phyloP scores from a whole-genome alignment of 768 basidiomycete species.

The Filobasidium floriforme region DNA sequence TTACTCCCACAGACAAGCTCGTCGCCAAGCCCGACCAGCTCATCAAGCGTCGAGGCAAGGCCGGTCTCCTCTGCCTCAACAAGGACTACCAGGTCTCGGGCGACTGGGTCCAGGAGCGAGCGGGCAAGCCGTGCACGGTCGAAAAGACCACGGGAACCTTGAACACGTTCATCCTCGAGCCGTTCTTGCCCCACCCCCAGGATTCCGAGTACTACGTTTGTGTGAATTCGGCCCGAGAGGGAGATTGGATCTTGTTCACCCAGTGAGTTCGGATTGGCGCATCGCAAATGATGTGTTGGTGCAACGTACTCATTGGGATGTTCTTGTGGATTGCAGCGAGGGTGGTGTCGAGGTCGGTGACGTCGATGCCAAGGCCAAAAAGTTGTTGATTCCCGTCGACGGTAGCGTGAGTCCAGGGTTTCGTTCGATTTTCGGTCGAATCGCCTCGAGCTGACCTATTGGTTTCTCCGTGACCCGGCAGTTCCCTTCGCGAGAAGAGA shows the following conservation, averaged over 20 bases:
- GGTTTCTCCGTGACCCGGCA: not conserved
- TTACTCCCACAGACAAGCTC: constrained; percentile 36
- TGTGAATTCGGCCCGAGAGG: constrained; percentile 89
- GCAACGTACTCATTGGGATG: not conserved
- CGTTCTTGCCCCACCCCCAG: constrained; percentile 92
- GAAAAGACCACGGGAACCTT: constrained; percentile 90
- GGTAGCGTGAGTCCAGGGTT: constrained; percentile 46
- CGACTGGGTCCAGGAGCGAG: constrained; percentile 75
- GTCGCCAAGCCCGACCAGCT: constrained; percentile 60
- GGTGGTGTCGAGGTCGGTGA: constrained; percentile 98
- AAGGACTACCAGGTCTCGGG: constrained; percentile 82
- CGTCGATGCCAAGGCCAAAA: constrained; percentile 93
- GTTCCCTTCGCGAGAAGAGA: constrained; percentile 74
- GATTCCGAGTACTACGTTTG: constrained; percentile 97
- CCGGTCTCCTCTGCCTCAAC: constrained; percentile 88
- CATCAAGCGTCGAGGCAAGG: constrained; percentile 99
- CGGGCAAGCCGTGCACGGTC: constrained; percentile 90
- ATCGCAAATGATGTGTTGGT: too few species aligned
- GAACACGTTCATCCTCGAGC: constrained; percentile 96
- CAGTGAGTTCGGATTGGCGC: constrained; percentile 47
- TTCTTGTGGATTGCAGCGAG: constrained; percentile 53
- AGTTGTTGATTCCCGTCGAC: constrained; percentile 69
- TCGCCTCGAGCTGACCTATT: not conserved
- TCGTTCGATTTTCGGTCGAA: not conserved
- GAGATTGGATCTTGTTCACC: constrained; percentile 94